These are phyloP conservation scores for Penstemon barbatus DNA, from an alignment of 257 asterid genomes.

Conservation along the genomic window DNA sequence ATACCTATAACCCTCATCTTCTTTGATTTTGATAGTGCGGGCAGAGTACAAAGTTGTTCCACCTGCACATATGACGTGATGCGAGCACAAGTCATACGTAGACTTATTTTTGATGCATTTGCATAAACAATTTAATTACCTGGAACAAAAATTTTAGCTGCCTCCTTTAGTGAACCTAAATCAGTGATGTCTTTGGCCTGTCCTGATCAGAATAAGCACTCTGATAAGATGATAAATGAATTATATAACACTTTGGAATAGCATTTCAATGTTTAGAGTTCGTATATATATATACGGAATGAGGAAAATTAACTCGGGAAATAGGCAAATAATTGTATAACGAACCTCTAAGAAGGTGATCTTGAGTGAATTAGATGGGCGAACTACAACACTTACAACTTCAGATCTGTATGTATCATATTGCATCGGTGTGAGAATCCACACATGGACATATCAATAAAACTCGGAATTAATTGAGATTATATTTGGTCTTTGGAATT, in stretches of 20 bases:
- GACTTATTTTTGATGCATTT: slow-evolving; percentile 18
- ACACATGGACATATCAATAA: slow-evolving; percentile 10
- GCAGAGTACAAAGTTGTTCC: slow-evolving; percentile 77
- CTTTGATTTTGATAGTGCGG: slow-evolving; percentile 76
- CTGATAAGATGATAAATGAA: slow-evolving; percentile 21
- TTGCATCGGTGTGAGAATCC: slow-evolving; percentile 29
- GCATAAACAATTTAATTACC: slow-evolving; percentile 38
- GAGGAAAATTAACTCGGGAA: slow-evolving; percentile 18
- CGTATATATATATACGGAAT: slow-evolving; percentile 1
- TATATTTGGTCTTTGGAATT: no score
- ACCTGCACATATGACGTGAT: slow-evolving; percentile 41
- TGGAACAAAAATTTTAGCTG: slow-evolving; percentile 87
- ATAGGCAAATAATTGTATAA: slow-evolving; percentile 25
- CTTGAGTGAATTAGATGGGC: slow-evolving; percentile 83
- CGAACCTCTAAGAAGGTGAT: slow-evolving; percentile 95
- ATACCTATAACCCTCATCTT: slow-evolving; percentile 85
- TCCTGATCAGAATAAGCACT: slow-evolving; percentile 34
- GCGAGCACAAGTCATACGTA: slow-evolving; percentile 7
- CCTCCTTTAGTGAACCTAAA: slow-evolving; percentile 86
- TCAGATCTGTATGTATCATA: slow-evolving; percentile 72
- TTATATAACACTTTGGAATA: slow-evolving; percentile 15
- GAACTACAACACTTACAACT: slow-evolving; percentile 77
- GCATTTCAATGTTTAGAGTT: neutral
- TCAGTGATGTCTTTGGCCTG: slow-evolving; percentile 93
- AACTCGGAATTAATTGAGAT: neutral